Percentiles rank a stretch among this genome's conserved stretches.
phyloP scores from a whole-genome alignment of 164 flowering plant species.

The Protea cynaroides region DNA sequence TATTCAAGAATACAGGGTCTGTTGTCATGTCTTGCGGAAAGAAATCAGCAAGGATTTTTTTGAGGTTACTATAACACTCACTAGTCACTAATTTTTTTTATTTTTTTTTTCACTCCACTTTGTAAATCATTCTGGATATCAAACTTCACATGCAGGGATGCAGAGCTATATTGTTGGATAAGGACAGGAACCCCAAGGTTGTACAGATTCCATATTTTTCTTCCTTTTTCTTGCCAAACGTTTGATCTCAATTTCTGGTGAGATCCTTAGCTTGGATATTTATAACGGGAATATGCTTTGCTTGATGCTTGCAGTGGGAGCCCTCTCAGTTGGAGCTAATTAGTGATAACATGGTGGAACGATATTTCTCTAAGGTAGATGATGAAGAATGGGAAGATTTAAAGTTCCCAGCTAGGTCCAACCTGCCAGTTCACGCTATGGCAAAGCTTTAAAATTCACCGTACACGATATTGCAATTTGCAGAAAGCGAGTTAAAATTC shows the following conservation, averaged over 20 bases:
- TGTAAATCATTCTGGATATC: background rate
- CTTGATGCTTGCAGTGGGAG: slow-evolving; percentile 56
- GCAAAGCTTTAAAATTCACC: slow-evolving; percentile 50
- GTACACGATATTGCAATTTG: background rate
- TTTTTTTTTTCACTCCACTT: background rate
- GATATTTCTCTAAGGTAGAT: slow-evolving; percentile 57
- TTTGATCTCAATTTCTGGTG: background rate
- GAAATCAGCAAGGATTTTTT: slow-evolving; percentile 54
- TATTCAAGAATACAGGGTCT: slow-evolving; percentile 74
- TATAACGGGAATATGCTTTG: background rate
- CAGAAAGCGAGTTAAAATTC: background rate
- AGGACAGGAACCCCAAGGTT: slow-evolving; percentile 49
- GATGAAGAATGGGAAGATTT: slow-evolving; percentile 74
- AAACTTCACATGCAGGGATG: slow-evolving; percentile 41
- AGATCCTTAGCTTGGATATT: background rate
- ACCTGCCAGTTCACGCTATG: slow-evolving; percentile 36
- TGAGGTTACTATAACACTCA: slow-evolving; percentile 15
- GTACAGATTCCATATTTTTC: background rate
- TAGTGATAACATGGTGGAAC: slow-evolving; percentile 56
- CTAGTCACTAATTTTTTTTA: background rate
- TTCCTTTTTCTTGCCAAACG: background rate
- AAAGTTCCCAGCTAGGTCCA: slow-evolving; percentile 48
- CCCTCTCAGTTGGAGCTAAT: slow-evolving; percentile 72
- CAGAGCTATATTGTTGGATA: slow-evolving; percentile 65
- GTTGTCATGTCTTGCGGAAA: slow-evolving; percentile 60